phyloP scores from a whole-genome alignment of 2,329 filamentous ascomycete species.

The Cordyceps tenuipes region DNA sequence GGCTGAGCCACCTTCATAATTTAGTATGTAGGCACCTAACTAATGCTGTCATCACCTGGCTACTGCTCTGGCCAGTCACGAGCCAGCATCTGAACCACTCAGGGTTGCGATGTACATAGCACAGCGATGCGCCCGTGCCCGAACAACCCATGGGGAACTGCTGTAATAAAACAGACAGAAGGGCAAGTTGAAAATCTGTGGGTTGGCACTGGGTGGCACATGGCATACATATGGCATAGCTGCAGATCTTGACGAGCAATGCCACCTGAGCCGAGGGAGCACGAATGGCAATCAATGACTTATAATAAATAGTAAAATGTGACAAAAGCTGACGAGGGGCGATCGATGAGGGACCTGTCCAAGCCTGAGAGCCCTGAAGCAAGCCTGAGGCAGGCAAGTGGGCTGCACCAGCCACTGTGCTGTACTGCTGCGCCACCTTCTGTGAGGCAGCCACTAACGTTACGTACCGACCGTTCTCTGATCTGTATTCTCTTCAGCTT shows the following conservation, averaged over 20 bases:
- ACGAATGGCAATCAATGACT: too few species aligned
- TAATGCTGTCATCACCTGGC: background rate
- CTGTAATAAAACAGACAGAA: background rate
- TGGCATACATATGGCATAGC: background rate
- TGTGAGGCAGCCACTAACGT: too few species aligned
- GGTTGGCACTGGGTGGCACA: background rate
- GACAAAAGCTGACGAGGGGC: background rate
- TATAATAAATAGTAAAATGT: background rate
- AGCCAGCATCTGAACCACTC: background rate
- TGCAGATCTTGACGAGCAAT: background rate
- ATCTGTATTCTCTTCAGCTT: background rate
- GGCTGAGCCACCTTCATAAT: background rate
- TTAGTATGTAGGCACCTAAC: too few species aligned
- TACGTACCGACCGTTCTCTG: too few species aligned
- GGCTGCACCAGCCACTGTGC: background rate
- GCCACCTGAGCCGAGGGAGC: background rate
- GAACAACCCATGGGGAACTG: background rate
- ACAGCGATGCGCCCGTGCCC: background rate
- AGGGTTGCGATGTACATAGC: too few species aligned
- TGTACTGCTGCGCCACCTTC: too few species aligned
- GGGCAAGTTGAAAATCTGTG: background rate
- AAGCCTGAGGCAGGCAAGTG: background rate
- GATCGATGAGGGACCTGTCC: too few species aligned
- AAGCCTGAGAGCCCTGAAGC: background rate
- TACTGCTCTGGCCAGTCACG: background rate